Conservation (phyloP, 2,329 filamentous ascomycete genomes). For the Coleophoma eucalyptorum region DNA sequence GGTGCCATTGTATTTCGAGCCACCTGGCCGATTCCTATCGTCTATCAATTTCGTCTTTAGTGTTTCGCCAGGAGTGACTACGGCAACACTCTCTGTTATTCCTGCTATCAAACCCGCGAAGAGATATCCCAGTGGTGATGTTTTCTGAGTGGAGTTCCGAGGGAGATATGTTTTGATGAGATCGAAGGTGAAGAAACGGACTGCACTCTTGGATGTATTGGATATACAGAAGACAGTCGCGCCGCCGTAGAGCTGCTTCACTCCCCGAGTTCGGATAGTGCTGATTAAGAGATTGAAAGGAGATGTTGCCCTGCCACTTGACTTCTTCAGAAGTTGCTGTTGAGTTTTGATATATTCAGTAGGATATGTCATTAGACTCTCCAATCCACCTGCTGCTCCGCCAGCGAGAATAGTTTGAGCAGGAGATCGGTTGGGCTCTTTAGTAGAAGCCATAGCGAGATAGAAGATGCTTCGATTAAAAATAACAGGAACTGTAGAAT, state of each 20-base stretch:
- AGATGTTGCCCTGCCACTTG: background rate
- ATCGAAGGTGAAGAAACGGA: constrained; percentile 23
- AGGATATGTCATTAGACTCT: constrained; percentile 1
- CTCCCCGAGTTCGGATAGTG: constrained; percentile 1
- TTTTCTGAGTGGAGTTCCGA: background rate
- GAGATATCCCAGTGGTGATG: constrained; percentile 16
- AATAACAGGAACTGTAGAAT: no score
- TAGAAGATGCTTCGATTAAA: no score
- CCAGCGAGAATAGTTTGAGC: constrained; percentile 1
- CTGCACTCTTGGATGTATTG: constrained; percentile 14
- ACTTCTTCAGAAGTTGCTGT: constrained; percentile 9
- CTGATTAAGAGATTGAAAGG: constrained; percentile 3
- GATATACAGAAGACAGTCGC: constrained; percentile 15
- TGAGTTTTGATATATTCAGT: constrained; percentile 10
- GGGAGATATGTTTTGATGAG: constrained; percentile 10
- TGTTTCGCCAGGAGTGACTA: constrained; percentile 24
- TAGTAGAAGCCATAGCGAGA: no score
- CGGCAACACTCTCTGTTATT: constrained; percentile 15
- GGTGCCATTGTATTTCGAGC: constrained; percentile 1
- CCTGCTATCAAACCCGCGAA: constrained; percentile 19
- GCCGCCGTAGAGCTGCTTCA: constrained; percentile 8
- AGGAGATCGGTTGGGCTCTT: background rate
- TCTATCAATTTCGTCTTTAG: constrained; percentile 24
- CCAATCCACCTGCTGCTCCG: constrained; percentile 2
- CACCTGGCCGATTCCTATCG: constrained; percentile 12